phyloP scores from a whole-genome alignment of 2,329 filamentous ascomycete genomes.

The Magnaporthales sp. region DNA sequence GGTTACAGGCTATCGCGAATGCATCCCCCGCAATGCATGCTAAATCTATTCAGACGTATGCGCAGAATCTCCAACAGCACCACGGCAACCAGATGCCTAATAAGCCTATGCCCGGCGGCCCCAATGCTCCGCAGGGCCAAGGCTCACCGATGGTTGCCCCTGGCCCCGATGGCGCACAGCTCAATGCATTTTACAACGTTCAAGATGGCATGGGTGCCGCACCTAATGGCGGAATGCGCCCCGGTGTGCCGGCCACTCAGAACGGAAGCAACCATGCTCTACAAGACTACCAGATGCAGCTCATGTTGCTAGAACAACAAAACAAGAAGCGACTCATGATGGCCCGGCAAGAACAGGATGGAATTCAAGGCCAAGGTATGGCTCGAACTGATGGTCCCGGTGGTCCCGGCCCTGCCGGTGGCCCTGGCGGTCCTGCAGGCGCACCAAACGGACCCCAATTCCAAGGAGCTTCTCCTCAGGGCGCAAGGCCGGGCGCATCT shows the following conservation, averaged over 20 bases:
- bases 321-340: constrained; percentile 82
- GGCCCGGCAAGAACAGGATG: constrained; percentile 71
- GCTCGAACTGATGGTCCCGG: constrained; percentile 35
- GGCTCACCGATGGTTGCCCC: constrained; percentile 74
- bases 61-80: constrained; percentile 74
- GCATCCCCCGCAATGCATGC: constrained; percentile 53
- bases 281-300: constrained; percentile 83
- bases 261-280: constrained; percentile 67
- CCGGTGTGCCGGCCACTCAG: constrained; percentile 34
- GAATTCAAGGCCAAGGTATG: constrained; percentile 28
- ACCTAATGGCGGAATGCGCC: constrained; percentile 47
- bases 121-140: constrained; percentile 62
- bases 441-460: constrained; percentile 55
- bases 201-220: constrained; percentile 42
- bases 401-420: constrained; percentile 42
- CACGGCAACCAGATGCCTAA: constrained; percentile 74
- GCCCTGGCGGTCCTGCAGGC: constrained; percentile 39
- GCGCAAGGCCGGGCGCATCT: constrained; percentile 59
- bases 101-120: constrained; percentile 71
- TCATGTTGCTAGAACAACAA: constrained; percentile 80
- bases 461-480: constrained; percentile 62
- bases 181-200: constrained; percentile 55
- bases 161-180: constrained; percentile 52
- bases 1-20: constrained; percentile 58
- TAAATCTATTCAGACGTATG: constrained; percentile 83